Percentiles rank a stretch among this genome's conserved stretches.
phyloP scores from a whole-genome alignment of 352 stramenopile genomes.

The Phytopythium delawarense region DNA sequence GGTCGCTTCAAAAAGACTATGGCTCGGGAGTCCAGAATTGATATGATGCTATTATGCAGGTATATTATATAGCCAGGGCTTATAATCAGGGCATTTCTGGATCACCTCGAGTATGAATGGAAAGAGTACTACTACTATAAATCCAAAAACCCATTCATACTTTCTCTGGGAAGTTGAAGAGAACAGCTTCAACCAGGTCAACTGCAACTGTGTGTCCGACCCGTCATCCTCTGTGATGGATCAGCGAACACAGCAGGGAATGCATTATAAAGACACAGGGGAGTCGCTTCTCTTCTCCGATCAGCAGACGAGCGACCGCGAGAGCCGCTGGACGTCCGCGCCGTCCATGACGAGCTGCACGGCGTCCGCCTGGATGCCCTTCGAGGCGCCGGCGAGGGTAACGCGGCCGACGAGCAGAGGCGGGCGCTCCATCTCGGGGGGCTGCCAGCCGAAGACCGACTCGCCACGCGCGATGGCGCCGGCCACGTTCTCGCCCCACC shows the following conservation, averaged over 20 bases:
- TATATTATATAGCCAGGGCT: no score
- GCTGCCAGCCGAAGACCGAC: conserved; percentile 71
- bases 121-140: no score
- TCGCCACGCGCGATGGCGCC: conserved; percentile 56
- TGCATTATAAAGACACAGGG: background rate
- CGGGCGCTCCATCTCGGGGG: conserved; percentile 65
- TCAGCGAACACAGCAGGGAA: background rate
- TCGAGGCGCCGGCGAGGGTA: conserved; percentile 26
- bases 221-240: background rate
- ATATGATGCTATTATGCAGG: no score
- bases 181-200: background rate
- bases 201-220: background rate
- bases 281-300: background rate
- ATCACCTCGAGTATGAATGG: no score
- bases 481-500: conserved; percentile 55
- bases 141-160: no score
- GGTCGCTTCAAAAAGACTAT: no score
- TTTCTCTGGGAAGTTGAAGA: no score
- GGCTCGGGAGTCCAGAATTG: no score
- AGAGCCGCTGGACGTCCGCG: conserved; percentile 40
- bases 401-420: conserved; percentile 55
- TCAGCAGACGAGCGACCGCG: conserved; percentile 42
- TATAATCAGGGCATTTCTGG: no score
- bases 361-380: conserved; percentile 3
- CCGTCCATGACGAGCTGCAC: conserved; percentile 44